A percentile compares a stretch with the other conserved stretches of the same genome.
Evolutionary conservation across 371 early-diverging fungal genomes (phyloP).

Genomic region (Apophysomyces trapeziformis): DNA sequence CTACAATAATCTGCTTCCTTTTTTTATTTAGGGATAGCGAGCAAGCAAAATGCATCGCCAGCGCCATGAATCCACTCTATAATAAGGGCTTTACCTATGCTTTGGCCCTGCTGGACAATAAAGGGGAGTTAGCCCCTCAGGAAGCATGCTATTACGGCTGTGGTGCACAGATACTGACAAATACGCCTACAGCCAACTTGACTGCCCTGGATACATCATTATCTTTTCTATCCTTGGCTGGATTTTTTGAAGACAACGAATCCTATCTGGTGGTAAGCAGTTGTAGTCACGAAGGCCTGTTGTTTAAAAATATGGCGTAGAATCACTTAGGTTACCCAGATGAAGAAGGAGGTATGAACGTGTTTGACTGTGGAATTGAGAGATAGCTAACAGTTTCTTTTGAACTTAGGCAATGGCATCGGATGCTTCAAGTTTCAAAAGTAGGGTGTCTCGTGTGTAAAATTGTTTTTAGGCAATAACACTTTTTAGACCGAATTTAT

Average conservation of each 20-base stretch:
- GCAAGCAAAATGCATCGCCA: constrained; percentile 70
- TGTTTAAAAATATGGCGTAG: neutral
- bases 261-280: neutral
- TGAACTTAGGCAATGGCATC: neutral
- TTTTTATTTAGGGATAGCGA: constrained; percentile 64
- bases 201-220: neutral
- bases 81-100: constrained; percentile 1
- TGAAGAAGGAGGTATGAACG: neutral
- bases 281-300: neutral
- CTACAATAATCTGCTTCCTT: constrained; percentile 67
- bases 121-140: neutral
- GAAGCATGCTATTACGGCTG: constrained; percentile 9
- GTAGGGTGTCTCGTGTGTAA: neutral
- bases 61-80: neutral
- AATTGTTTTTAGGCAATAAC: neutral
- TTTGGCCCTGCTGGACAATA: neutral
- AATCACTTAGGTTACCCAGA: neutral
- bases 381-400: neutral
- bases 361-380: neutral
- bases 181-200: neutral
- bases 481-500: neutral
- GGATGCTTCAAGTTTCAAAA: neutral
- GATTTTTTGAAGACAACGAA: neutral
- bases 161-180: neutral
- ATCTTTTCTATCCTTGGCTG: neutral